phyloP scores from a whole-genome alignment of 768 basidiomycete species.

The Tremella mesenterica region DNA sequence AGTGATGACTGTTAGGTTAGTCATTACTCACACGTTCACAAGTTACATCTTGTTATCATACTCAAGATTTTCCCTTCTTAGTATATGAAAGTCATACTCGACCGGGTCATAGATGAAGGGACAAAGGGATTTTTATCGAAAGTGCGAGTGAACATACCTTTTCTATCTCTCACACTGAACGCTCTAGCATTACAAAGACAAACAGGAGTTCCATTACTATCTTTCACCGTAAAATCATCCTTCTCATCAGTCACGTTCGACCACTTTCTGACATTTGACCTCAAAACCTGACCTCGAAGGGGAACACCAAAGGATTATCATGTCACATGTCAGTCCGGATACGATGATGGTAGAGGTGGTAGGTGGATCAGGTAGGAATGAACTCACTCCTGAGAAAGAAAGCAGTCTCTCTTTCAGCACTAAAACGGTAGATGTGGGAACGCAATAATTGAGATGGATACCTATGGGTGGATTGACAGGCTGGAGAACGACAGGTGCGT shows the following conservation, averaged over 20 bases:
- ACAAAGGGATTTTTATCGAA: neutral
- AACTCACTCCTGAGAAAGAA: slow-evolving; percentile 35
- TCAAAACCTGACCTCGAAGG: neutral
- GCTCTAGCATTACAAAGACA: slow-evolving; percentile 34
- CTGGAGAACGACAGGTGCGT: slow-evolving; percentile 18
- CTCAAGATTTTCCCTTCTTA: neutral
- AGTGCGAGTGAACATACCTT: slow-evolving; percentile 36
- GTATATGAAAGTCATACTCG: neutral
- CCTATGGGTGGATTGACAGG: slow-evolving; percentile 37
- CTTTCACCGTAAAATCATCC: slow-evolving; percentile 42
- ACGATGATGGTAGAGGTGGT: no score
- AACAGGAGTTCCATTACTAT: slow-evolving; percentile 27
- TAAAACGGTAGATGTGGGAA: slow-evolving; percentile 32
- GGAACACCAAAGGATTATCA: no score
- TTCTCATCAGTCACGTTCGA: slow-evolving; percentile 3
- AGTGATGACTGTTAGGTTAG: slow-evolving; percentile 38
- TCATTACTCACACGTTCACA: neutral
- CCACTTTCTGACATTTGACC: neutral
- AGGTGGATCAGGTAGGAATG: neutral
- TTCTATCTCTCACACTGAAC: slow-evolving; percentile 35
- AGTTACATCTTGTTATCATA: neutral
- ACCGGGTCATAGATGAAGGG: neutral
- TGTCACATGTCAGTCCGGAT: no score
- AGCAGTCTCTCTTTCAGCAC: slow-evolving; percentile 41
- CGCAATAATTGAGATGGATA: slow-evolving; percentile 33